Percentiles rank a stretch among this genome's conserved stretches.
phyloP scores from a whole-genome alignment of 495 filamentous ascomycete genomes.

The Thermothielavioides terrestris region DNA sequence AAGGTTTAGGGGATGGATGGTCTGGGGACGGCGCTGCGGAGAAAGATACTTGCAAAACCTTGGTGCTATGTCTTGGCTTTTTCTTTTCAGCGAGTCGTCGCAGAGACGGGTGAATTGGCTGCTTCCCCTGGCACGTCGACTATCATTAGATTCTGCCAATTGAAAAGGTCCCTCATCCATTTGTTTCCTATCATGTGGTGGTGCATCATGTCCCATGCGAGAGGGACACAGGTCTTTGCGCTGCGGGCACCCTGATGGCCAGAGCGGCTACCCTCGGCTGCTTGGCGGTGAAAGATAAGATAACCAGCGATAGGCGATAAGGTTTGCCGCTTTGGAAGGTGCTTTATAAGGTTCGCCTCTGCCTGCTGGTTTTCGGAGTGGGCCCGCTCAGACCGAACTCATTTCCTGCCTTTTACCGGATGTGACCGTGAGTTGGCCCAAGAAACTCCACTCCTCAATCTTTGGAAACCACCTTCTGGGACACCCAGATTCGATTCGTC shows the following conservation, averaged over 20 bases:
- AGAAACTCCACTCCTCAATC: slow-evolving; percentile 31
- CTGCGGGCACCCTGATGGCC: slow-evolving; percentile 7
- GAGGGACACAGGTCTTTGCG: neutral
- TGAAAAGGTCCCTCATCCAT: too few species aligned
- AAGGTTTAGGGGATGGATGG: too few species aligned
- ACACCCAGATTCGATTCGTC: slow-evolving; percentile 27
- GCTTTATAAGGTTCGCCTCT: slow-evolving; percentile 11
- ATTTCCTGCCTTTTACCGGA: slow-evolving; percentile 36
- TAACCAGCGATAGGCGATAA: neutral
- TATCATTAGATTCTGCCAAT: too few species aligned
- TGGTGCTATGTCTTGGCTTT: too few species aligned
- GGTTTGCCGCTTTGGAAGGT: neutral
- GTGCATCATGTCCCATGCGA: neutral
- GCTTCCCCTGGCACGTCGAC: too few species aligned
- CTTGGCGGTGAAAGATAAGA: neutral
- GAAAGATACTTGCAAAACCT: too few species aligned
- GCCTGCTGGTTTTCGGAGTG: slow-evolving; percentile 10
- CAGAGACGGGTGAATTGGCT: too few species aligned
- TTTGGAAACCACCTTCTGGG: slow-evolving; percentile 29
- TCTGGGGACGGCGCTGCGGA: too few species aligned
- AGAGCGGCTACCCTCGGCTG: neutral
- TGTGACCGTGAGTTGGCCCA: slow-evolving; percentile 34
- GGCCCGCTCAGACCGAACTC: slow-evolving; percentile 32
- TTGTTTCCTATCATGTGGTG: neutral
- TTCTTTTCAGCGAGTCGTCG: too few species aligned